Evolutionary conservation across 805 yeast species (phyloP), one percentile per base, ranked within the genome.

Genomic region (Tanozyma kutaoensis): DNA sequence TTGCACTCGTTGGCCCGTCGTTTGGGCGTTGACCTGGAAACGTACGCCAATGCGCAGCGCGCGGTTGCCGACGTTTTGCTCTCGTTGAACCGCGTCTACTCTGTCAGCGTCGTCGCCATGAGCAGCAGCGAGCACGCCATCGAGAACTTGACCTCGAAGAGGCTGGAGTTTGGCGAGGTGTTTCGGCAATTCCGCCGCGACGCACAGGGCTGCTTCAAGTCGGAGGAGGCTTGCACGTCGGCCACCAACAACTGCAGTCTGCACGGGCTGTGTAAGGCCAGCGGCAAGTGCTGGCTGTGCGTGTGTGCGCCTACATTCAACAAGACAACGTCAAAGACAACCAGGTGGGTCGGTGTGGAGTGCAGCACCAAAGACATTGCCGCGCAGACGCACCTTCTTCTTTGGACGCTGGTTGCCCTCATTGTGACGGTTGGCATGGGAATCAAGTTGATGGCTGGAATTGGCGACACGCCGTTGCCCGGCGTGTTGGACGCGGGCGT

Each of bases 341-440:
- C 68, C 24, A 50, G 50, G 28, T 71, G 76, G 76, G 48, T 68
- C 1, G 78, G 77, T 14, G 39, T 37, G 31, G 69, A 71, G 34
- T 79, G 91, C 49, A 59, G 66, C 40, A 78, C 77, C 62, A 62
- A 60, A 40, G 86, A 80, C 41, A 62, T 77, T 32, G 64, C 78
- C 24, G 61, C 68, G 3, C 72, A 72, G 49, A 72, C 78, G 39
- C 70, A 78, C 43, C 60, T 79, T 40, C 58, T 78, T 36, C 65
- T 77, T 40, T 78, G 88, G 84, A 62, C 80, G 3, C 50, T 66
- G 9, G 36, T 76, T 9, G 66, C 62, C 3, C 47, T 74, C 28
- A 26, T 60, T 20, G 49, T 56, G 8, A 48, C 68, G 13, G 52
- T 71, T 25, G 69, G 50, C 21, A 60, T 55, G 6, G 79, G 76